Base-by-base conservation (phyloP, 2,329 filamentous ascomycete species). In the Trichoderma brevicompactum region DNA sequence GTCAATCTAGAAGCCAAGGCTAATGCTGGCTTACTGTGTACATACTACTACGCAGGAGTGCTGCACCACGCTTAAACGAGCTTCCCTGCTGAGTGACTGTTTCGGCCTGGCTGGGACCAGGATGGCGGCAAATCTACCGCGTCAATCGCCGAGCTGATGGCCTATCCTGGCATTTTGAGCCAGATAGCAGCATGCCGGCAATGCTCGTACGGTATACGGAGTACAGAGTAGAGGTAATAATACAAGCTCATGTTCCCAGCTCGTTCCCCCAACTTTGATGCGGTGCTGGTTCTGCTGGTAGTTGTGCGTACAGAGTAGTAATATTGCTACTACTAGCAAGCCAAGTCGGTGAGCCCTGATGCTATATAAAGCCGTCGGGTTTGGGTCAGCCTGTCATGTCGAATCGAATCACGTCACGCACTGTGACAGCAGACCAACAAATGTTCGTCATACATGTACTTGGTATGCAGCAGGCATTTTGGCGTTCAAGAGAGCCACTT, bases 351-450 rank as follows among this genome's bases (percentile, higher is more conserved):
- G 50, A 40, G 50, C 36, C 10, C 10, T 8, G 50, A 5, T 34
- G 34, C 23, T n/a, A 38, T 38, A 38, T 10, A 38, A 38, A 38
- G 36, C 36, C 36, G 36, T 38, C 36, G 48, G n/a, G 23, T 46
- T 32, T 15, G 28, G 19, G 9, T 23, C 56, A 52, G 40, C 50
- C n/a, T 46, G 50, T 56, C 61, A 56, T 56, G 2, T 64, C 44
- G 52, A 40, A 32, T 64, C 44, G 52, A 40, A 32, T 56, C 61
- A 56, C 56, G 52, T 15, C 61, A 55, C 32, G 52, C 23, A 34
- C 12, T 19, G 5, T 23, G 17, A n/a, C 38, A n/a, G 7, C 38
- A 32, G 17, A 49, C 34, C 56, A n/a, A 49, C 44, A 49, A 38
- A 28, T 28, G 43, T 49, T 19, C 36, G 43, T 38, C 43, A 48